Conservation (phyloP, 1,284 basidiomycete species). For the Singerocomus inundabilis region DNA sequence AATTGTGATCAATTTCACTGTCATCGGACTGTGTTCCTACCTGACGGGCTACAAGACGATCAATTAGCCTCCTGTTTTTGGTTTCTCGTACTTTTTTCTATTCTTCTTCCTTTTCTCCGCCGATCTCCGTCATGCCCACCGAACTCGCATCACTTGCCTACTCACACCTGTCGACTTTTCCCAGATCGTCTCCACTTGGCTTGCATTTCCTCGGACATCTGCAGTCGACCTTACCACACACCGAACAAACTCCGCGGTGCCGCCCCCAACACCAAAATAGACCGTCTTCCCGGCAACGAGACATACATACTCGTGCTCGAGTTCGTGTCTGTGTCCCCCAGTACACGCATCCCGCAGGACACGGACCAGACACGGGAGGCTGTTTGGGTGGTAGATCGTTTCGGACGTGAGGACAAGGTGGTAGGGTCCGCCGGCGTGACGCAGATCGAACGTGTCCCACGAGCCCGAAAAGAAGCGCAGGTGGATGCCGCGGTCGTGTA, state of each 20-base stretch:
- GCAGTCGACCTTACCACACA: slow-evolving; percentile 42
- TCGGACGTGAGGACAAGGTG: slow-evolving; percentile 86
- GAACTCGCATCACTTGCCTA: slow-evolving; percentile 60
- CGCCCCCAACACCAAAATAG: slow-evolving; percentile 97
- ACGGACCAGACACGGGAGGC: slow-evolving; percentile 63
- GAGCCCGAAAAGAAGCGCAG: slow-evolving; percentile 81
- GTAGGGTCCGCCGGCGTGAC: slow-evolving; percentile 39
- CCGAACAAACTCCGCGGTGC: slow-evolving; percentile 71
- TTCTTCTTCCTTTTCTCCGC: background rate
- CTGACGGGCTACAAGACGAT: too few species aligned
- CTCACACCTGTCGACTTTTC: slow-evolving; percentile 64
- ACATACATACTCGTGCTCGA: slow-evolving; percentile 38
- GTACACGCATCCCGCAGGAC: slow-evolving; percentile 38
- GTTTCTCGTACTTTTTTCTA: background rate
- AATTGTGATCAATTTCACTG: background rate
- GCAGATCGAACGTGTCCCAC: slow-evolving; percentile 61
- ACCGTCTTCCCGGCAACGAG: slow-evolving; percentile 87
- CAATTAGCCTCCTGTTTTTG: too few species aligned
- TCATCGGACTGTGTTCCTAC: background rate
- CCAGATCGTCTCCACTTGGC: slow-evolving; percentile 46
- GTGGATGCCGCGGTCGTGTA: slow-evolving; percentile 53
- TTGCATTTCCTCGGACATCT: slow-evolving; percentile 5
- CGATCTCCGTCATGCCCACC: slow-evolving; percentile 39
- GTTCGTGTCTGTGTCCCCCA: background rate
- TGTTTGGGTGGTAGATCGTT: slow-evolving; percentile 83